phyloP scores from a whole-genome alignment of 2,329 filamentous ascomycete genomes.

The Ophiostoma novo-ulmi region DNA sequence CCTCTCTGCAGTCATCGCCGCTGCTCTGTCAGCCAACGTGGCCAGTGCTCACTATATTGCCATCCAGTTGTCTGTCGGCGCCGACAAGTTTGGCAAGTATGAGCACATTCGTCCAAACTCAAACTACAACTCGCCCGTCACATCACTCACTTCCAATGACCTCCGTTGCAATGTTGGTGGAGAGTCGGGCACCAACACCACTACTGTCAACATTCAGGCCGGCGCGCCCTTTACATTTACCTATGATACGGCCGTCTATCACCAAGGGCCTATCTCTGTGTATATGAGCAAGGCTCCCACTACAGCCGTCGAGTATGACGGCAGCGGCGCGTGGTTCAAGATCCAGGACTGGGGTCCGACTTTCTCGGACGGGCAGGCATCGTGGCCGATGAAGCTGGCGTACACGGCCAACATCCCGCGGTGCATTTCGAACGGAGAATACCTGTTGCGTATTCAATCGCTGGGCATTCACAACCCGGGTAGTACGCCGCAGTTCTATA shows the following conservation, averaged over 20 bases:
- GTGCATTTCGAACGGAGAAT: background rate
- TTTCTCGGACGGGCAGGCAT: background rate
- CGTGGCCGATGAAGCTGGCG: background rate
- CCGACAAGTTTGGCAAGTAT: background rate
- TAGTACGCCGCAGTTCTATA: constrained; percentile 44
- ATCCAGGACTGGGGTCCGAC: background rate
- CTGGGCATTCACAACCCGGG: constrained; percentile 31
- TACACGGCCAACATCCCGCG: background rate
- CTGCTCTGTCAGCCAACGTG: background rate
- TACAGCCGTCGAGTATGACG: background rate
- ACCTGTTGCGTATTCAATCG: background rate
- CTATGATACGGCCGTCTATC: background rate
- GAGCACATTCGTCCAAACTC: background rate
- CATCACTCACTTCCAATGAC: background rate
- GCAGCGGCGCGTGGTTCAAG: background rate
- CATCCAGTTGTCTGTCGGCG: background rate
- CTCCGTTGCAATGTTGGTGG: background rate
- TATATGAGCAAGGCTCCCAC: background rate
- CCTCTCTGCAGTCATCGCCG: background rate
- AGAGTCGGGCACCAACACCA: background rate
- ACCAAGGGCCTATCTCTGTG: background rate
- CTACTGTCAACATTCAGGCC: background rate
- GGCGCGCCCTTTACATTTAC: background rate
- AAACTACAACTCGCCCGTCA: background rate
- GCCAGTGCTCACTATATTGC: background rate